Evolutionary conservation across 1,139 yeast species (phyloP).

Genomic region (Pichia sp.): DNA sequence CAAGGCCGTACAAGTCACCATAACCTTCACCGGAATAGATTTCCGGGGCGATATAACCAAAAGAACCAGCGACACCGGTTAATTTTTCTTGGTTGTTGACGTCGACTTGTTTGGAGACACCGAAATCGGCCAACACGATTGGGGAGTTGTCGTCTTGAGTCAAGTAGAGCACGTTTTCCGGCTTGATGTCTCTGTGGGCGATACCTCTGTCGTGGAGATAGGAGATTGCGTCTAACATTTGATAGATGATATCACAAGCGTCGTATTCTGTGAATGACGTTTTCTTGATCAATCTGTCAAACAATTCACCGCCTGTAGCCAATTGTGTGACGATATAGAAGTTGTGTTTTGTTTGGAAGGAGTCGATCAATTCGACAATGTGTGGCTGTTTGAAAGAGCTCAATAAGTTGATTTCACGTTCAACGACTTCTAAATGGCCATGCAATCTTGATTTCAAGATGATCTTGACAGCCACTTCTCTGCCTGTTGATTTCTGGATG

Average conservation of each 20-base stretch:
- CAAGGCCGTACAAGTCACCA: conserved; percentile 38
- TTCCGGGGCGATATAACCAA: conserved; percentile 63
- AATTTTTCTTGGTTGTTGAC: conserved; percentile 55
- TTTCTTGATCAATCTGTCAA: conserved; percentile 81
- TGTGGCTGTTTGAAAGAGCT: conserved; percentile 63
- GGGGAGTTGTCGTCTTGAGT: conserved; percentile 46
- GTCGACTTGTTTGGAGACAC: conserved; percentile 50
- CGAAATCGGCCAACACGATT: conserved; percentile 58
- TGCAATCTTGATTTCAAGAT: conserved; percentile 53
- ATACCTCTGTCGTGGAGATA: conserved; percentile 82
- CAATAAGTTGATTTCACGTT: conserved; percentile 48
- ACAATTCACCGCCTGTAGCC: conserved; percentile 83
- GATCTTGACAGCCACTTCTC: conserved; percentile 56
- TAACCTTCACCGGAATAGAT: conserved; percentile 50
- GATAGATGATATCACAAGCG: conserved; percentile 72
- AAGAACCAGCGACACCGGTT: conserved; percentile 57
- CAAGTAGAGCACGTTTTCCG: conserved; percentile 61
- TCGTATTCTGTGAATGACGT: conserved; percentile 75
- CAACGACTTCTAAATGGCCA: conserved; percentile 48
- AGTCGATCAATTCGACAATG: conserved; percentile 78
- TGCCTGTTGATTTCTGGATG: conserved; percentile 41
- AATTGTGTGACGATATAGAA: conserved; percentile 87
- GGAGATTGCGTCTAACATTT: conserved; percentile 68
- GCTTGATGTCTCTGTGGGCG: conserved; percentile 91
- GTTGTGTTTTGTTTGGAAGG: conserved; percentile 84